These are phyloP conservation scores for Cornus suecica DNA, from an alignment of 148 eudicot species.

Conservation along the genomic window DNA sequence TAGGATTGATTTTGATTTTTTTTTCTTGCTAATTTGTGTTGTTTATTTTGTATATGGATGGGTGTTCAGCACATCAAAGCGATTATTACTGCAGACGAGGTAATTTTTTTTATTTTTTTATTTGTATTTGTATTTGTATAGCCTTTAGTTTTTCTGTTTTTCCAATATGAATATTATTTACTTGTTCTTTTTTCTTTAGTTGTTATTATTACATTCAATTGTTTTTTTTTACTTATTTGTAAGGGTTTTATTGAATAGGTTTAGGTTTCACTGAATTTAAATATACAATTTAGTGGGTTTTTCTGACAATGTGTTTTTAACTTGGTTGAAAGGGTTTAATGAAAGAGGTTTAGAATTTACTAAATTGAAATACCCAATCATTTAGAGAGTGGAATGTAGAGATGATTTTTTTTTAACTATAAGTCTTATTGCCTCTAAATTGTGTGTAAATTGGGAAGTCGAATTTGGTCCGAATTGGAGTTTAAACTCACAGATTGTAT, in stretches of 20 bases:
- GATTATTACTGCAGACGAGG: slow-evolving; percentile 83
- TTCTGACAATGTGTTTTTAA: background rate
- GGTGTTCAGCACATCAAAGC: slow-evolving; percentile 78
- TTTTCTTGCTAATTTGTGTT: slow-evolving; percentile 6
- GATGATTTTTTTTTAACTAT: background rate
- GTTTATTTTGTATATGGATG: slow-evolving; percentile 7
- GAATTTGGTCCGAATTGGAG: slow-evolving; percentile 4
- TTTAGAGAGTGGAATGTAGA: background rate
- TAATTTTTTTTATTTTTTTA: slow-evolving; percentile 9
- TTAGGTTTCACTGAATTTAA: too few relatives aligned
- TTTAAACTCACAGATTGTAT: too few relatives aligned
- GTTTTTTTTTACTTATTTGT: background rate
- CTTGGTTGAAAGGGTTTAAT: background rate
- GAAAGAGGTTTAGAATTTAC: background rate
- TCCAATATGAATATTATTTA: too few relatives aligned
- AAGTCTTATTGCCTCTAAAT: background rate
- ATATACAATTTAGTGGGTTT: too few relatives aligned
- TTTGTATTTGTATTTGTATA: too few relatives aligned
- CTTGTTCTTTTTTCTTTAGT: background rate
- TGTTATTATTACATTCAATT: background rate
- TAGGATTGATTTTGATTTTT: background rate
- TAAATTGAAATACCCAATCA: background rate
- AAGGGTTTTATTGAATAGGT: too few relatives aligned
- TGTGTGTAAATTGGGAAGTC: background rate
- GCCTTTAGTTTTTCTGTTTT: too few relatives aligned